A percentile compares a stretch with the other conserved stretches of the same genome.
Conservation (phyloP, 306 rosid species). For the Betula pendula region DNA sequence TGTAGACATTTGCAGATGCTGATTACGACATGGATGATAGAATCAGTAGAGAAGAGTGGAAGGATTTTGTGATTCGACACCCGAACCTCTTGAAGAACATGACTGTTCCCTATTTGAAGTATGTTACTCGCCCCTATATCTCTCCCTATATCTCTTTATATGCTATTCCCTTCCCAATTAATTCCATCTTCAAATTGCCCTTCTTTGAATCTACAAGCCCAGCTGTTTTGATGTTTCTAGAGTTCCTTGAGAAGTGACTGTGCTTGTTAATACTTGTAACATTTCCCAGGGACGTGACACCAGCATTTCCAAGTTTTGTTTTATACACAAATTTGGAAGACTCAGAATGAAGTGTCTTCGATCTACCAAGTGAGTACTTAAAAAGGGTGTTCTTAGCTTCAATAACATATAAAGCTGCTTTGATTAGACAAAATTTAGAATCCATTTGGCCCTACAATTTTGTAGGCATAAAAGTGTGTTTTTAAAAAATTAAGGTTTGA, state of each 20-base stretch:
- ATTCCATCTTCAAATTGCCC: not conserved
- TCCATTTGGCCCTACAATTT: too few species aligned
- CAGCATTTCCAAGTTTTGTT: slow-evolving; percentile 58
- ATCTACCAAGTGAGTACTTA: not conserved
- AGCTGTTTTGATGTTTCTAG: too few species aligned
- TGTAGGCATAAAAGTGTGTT: too few species aligned
- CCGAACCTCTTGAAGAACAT: slow-evolving; percentile 73
- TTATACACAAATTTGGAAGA: slow-evolving; percentile 47
- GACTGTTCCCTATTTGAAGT: slow-evolving; percentile 92
- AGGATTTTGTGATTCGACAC: slow-evolving; percentile 50
- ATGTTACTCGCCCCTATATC: slow-evolving; percentile 33
- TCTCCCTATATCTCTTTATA: slow-evolving; percentile 2
- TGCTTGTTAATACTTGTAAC: slow-evolving; percentile 1
- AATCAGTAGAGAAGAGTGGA: slow-evolving; percentile 80
- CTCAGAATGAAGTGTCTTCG: slow-evolving; percentile 25
- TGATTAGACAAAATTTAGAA: too few species aligned
- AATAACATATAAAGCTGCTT: not conserved
- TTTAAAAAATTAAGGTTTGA: too few species aligned
- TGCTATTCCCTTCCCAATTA: not conserved
- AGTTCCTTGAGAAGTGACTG: too few species aligned
- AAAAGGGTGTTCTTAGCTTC: not conserved
- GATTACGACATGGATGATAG: slow-evolving; percentile 73
- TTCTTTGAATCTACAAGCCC: not conserved
- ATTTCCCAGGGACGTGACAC: slow-evolving; percentile 55
- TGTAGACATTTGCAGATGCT: slow-evolving; percentile 73